These are phyloP conservation scores for Gossypium anomalum DNA, from an alignment of 345 rosid species.

Conservation along the genomic window DNA sequence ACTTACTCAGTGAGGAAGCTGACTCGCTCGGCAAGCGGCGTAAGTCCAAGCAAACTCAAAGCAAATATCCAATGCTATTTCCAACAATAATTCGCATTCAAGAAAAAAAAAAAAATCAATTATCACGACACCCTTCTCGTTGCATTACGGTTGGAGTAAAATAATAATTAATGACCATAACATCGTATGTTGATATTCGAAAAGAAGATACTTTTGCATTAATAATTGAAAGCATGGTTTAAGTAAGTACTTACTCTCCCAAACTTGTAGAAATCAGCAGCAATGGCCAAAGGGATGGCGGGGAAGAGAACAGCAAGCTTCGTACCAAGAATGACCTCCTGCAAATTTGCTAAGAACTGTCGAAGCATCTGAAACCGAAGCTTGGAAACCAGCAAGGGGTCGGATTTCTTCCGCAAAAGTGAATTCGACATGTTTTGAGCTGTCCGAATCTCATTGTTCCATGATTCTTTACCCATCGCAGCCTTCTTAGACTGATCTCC, in stretches of 20 bases:
- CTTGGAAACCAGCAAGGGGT: slow-evolving; percentile 24
- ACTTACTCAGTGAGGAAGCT: slow-evolving; percentile 91
- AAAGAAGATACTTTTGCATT: too few relatives aligned
- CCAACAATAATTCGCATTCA: not conserved
- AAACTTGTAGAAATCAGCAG: slow-evolving; percentile 34
- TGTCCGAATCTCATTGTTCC: slow-evolving; percentile 17
- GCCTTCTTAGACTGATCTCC: slow-evolving; percentile 13
- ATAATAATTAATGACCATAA: too few relatives aligned
- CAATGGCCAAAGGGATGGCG: slow-evolving; percentile 46
- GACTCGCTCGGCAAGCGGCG: slow-evolving; percentile 82
- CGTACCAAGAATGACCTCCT: slow-evolving; percentile 44
- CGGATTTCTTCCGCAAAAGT: slow-evolving; percentile 35
- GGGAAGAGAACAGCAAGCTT: slow-evolving; percentile 52
- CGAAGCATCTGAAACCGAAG: slow-evolving; percentile 32
- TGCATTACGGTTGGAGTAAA: too few relatives aligned
- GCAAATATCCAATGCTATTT: slow-evolving; percentile 74
- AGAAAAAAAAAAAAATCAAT: too few relatives aligned
- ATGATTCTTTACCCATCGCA: not conserved
- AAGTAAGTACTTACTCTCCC: slow-evolving; percentile 33
- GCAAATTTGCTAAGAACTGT: slow-evolving; percentile 33
- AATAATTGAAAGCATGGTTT: not conserved
- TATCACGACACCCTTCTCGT: too few relatives aligned
- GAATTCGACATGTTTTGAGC: slow-evolving; percentile 34
- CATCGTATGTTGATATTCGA: not conserved
- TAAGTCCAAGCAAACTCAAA: slow-evolving; percentile 70